A percentile compares a stretch with the other conserved stretches of the same genome.
Conservation (phyloP, 2,329 filamentous ascomycete species). For the Colletotrichum euphorbiae region DNA sequence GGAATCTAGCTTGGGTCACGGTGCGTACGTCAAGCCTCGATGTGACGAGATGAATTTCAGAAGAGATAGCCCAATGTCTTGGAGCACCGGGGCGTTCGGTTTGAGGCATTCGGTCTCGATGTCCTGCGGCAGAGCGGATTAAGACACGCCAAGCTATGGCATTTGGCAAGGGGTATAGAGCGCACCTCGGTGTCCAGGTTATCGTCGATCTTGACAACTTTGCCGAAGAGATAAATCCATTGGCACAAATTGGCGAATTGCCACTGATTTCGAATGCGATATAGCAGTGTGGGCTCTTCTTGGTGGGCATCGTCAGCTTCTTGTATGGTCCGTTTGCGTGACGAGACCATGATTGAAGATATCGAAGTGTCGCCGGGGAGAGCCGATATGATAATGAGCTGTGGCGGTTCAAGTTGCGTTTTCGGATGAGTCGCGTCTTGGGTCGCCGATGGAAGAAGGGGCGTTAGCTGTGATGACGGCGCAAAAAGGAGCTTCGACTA, state of each 20-base stretch:
- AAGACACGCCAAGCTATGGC: background rate
- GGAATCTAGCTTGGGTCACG: constrained; percentile 2
- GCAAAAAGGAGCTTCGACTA: no score
- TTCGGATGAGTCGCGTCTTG: constrained; percentile 19
- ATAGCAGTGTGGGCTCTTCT: constrained; percentile 60
- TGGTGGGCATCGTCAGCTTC: constrained; percentile 52
- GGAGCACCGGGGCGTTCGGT: constrained; percentile 77
- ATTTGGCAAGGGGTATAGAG: constrained; percentile 41
- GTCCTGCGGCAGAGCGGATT: constrained; percentile 65
- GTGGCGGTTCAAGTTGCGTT: background rate
- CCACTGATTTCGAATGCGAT: constrained; percentile 88
- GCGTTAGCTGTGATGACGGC: background rate
- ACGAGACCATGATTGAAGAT: constrained; percentile 54
- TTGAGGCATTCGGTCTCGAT: constrained; percentile 90
- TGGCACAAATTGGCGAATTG: constrained; percentile 95
- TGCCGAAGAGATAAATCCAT: constrained; percentile 92
- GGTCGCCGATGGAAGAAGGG: background rate
- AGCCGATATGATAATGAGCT: background rate
- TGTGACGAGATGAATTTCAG: constrained; percentile 96
- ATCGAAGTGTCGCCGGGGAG: background rate
- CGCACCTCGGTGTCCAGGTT: constrained; percentile 89
- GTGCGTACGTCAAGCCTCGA: constrained; percentile 84
- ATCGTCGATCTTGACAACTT: constrained; percentile 89
- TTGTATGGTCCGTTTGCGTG: constrained; percentile 61
- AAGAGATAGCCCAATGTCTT: constrained; percentile 85